phyloP scores from a whole-genome alignment of 129 eudicot genomes.

The Artemisia annua region DNA sequence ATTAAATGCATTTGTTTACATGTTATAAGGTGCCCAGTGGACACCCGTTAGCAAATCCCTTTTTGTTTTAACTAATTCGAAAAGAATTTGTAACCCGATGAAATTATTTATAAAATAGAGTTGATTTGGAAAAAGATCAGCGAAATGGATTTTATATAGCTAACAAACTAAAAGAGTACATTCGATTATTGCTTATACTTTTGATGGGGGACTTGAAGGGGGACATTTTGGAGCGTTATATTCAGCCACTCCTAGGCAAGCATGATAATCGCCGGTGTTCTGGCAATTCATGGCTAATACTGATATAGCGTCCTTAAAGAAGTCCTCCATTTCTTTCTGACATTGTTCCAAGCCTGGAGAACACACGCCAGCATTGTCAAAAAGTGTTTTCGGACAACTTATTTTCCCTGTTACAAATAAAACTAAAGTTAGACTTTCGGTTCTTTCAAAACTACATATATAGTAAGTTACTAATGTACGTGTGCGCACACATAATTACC shows the following conservation, averaged over 20 bases:
- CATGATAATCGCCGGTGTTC: not conserved
- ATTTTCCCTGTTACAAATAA: not conserved
- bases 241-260: not conserved
- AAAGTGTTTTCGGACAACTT: not conserved
- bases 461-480: not conserved
- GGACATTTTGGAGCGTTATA: not conserved
- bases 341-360: not conserved
- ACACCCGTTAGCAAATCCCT: no score
- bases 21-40: no score
- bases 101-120: no score
- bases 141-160: no score
- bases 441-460: not conserved
- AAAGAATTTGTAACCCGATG: no score
- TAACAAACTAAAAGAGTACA: no score
- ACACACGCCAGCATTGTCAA: not conserved
- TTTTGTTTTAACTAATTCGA: no score
- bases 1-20: no score
- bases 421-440: not conserved
- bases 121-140: no score
- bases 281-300: not conserved
- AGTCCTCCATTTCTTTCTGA: not conserved
- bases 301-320: not conserved
- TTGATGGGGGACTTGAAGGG: not conserved
- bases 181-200: not conserved
- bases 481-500: not conserved